Evolutionary conservation across 805 yeast genomes (phyloP).

Genomic region (Lipomyces chichibuensis): DNA sequence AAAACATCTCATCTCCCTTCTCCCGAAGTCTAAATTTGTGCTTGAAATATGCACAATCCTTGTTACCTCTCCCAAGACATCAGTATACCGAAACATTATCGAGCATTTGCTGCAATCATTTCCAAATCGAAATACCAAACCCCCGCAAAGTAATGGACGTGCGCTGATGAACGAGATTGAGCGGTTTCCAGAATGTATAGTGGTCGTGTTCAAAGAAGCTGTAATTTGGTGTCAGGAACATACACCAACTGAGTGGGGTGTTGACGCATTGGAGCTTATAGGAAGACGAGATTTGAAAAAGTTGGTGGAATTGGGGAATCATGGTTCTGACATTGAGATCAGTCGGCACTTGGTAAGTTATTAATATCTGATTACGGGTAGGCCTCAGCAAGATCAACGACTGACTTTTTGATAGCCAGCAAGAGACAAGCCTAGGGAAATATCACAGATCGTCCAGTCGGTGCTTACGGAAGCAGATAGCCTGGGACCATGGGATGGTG

Average conservation of each 20-base stretch:
- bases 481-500: slow-evolving; percentile 68
- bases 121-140: neutral
- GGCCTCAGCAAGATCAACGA: no score
- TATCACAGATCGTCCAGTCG: slow-evolving; percentile 47
- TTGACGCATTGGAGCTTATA: slow-evolving; percentile 55
- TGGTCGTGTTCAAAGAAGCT: slow-evolving; percentile 62
- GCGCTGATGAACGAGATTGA: slow-evolving; percentile 59
- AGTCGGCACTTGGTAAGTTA: neutral
- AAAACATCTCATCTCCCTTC: slow-evolving; percentile 1
- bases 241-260: slow-evolving; percentile 55
- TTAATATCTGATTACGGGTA: neutral
- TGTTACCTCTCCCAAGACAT: slow-evolving; percentile 10
- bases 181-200: slow-evolving; percentile 72
- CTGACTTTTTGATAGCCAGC: slow-evolving; percentile 1
- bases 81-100: slow-evolving; percentile 14
- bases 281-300: slow-evolving; percentile 66
- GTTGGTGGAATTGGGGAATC: slow-evolving; percentile 21
- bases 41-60: slow-evolving; percentile 13
- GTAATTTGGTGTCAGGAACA: slow-evolving; percentile 52
- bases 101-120: slow-evolving; percentile 8
- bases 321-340: slow-evolving; percentile 7
- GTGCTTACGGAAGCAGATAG: slow-evolving; percentile 45
- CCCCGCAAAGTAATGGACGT: slow-evolving; percentile 14
- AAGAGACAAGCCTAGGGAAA: slow-evolving; percentile 45
- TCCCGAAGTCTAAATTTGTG: slow-evolving; percentile 17